Evolutionary conservation across 352 stramenopile genomes (phyloP).

Genomic region (Phytophthora sojae): DNA sequence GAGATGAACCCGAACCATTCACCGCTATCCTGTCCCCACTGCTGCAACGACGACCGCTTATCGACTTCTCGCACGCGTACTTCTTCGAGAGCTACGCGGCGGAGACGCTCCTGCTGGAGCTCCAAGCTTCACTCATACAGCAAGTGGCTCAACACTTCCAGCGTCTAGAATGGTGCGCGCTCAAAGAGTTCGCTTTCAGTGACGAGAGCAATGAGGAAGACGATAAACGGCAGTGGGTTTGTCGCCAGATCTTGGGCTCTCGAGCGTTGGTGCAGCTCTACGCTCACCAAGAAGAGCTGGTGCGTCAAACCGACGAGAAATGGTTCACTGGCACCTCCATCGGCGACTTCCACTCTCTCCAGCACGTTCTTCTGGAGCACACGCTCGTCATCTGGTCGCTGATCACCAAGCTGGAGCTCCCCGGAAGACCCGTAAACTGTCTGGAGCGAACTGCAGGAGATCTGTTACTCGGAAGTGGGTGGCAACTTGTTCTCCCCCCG

Average conservation of each 20-base stretch:
- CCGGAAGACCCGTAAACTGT: conserved; percentile 26
- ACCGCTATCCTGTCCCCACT: conserved; percentile 25
- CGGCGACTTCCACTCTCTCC: conserved; percentile 44
- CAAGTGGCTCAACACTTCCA: conserved; percentile 44
- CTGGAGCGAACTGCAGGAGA: conserved; percentile 40
- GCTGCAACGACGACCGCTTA: conserved; percentile 40
- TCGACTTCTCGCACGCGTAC: conserved; percentile 65
- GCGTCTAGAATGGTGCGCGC: conserved; percentile 16
- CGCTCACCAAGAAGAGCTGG: conserved; percentile 23
- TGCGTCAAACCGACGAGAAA: conserved; percentile 40
- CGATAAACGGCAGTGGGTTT: conserved; percentile 28
- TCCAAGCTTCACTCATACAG: conserved; percentile 48
- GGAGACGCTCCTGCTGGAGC: conserved; percentile 57
- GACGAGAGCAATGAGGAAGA: conserved; percentile 4
- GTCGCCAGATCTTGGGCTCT: conserved; percentile 30
- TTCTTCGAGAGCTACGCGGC: conserved; percentile 66
- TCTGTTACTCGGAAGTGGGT: conserved; percentile 38
- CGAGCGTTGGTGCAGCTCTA: conserved; percentile 26
- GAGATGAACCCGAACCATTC: conserved; percentile 11
- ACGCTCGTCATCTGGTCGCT: conserved; percentile 56
- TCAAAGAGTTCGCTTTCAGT: conserved; percentile 14
- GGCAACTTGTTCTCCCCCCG: conserved; percentile 45
- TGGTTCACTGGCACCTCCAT: conserved; percentile 45
- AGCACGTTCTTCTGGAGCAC: conserved; percentile 53
- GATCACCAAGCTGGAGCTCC: conserved; percentile 48